These are phyloP conservation scores for Hyparrhenia diplandra DNA, from an alignment of 176 grass and related monocot species.

Conservation along the genomic window DNA sequence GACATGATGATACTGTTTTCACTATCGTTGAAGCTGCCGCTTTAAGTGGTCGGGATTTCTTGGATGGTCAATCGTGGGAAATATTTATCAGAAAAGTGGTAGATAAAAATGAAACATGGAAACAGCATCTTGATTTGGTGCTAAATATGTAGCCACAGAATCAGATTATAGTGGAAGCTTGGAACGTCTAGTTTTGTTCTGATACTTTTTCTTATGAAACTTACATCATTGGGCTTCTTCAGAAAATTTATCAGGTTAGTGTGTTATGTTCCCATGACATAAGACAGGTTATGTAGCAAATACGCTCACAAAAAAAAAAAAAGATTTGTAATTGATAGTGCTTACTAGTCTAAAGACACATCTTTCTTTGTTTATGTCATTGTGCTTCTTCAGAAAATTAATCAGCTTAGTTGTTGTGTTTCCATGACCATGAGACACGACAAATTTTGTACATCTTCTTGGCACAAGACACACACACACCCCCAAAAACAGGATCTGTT, in stretches of 20 bases:
- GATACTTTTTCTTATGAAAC: background rate
- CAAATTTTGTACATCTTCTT: no score
- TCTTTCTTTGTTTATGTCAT: background rate
- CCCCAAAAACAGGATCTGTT: background rate
- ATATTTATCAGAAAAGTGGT: conserved; percentile 47
- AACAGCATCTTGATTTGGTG: conserved; percentile 24
- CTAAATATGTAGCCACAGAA: conserved; percentile 21
- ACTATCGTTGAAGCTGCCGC: conserved; percentile 40
- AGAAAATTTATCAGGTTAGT: background rate
- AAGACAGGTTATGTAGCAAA: background rate
- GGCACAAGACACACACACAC: no score
- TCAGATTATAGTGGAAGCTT: background rate
- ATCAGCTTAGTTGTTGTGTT: no score
- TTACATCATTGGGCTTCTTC: background rate
- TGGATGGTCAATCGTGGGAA: conserved; percentile 51
- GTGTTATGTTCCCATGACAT: background rate
- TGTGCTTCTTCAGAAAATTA: no score
- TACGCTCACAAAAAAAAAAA: no score
- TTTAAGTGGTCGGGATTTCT: conserved; percentile 6
- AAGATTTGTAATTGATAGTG: background rate
- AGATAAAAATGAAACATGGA: conserved; percentile 14
- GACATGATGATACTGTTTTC: conserved; percentile 20
- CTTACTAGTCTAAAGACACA: background rate
- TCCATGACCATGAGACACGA: no score
- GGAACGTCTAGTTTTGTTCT: background rate